These are phyloP conservation scores for Coleophoma crateriformis DNA, from an alignment of 2,329 filamentous ascomycete genomes.

Conservation along the genomic window DNA sequence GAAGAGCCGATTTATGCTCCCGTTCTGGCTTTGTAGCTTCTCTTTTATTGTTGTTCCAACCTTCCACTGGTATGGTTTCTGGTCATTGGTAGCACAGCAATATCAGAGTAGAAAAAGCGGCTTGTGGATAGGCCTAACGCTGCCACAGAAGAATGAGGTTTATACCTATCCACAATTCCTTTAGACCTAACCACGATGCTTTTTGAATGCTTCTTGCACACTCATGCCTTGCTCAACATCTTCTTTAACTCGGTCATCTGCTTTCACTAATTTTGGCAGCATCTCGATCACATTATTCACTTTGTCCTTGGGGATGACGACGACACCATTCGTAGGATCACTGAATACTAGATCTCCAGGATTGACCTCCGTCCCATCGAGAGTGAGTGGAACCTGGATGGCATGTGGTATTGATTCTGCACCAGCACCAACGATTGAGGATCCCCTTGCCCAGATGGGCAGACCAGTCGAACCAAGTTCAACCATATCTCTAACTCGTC, in stretches of 20 bases:
- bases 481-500: constrained; percentile 60
- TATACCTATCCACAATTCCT: not conserved
- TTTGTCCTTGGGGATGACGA: constrained; percentile 58
- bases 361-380: constrained; percentile 35
- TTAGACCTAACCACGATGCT: constrained; percentile 12
- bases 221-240: constrained; percentile 58
- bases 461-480: constrained; percentile 51
- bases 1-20: no score
- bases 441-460: constrained; percentile 51
- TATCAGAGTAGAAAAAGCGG: no score
- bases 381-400: constrained; percentile 37
- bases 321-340: constrained; percentile 64
- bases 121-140: no score
- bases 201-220: constrained; percentile 62
- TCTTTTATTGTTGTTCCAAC: no score
- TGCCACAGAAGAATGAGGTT: no score
- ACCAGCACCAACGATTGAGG: constrained; percentile 52
- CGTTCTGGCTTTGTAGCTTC: no score
- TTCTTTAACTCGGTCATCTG: constrained; percentile 56
- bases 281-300: constrained; percentile 55
- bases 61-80: no score
- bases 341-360: constrained; percentile 65
- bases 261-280: constrained; percentile 32
- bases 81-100: no score
- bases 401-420: constrained; percentile 52